Evolutionary conservation across 1,284 basidiomycete genomes (phyloP).

Genomic region (Coniferiporia sulphurascens): DNA sequence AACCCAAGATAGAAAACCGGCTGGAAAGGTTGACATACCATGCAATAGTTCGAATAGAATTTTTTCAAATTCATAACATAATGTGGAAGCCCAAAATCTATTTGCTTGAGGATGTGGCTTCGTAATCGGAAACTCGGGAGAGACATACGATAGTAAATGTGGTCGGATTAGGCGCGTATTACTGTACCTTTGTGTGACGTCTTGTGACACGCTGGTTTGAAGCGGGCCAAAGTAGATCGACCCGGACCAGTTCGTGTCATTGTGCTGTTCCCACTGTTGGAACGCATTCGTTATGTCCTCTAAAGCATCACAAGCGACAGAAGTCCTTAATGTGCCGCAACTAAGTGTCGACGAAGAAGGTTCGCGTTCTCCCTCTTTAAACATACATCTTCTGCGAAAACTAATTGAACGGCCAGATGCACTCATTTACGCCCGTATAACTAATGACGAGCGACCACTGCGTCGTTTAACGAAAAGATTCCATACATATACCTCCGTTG

Average conservation of each 20-base stretch:
- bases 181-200: too few species aligned
- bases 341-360: constrained; percentile 10
- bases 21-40: too few species aligned
- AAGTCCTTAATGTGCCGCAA: neutral
- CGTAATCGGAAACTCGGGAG: too few species aligned
- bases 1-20: too few species aligned
- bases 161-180: too few species aligned
- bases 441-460: constrained; percentile 56
- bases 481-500: constrained; percentile 59
- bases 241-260: too few species aligned
- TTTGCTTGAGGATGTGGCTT: too few species aligned
- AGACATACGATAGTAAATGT: too few species aligned
- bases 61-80: too few species aligned
- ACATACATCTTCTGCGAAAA: neutral
- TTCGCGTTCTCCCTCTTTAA: neutral
- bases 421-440: constrained; percentile 72
- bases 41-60: too few species aligned
- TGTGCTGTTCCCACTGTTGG: neutral
- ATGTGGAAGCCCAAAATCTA: too few species aligned
- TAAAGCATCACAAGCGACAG: neutral
- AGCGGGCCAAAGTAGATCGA: too few species aligned
- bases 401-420: constrained; percentile 44
- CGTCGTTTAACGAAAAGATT: constrained; percentile 76
- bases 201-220: neutral
- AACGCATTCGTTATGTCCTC: neutral